phyloP scores from a whole-genome alignment of 306 rosid species.

The Nissolia schottii region DNA sequence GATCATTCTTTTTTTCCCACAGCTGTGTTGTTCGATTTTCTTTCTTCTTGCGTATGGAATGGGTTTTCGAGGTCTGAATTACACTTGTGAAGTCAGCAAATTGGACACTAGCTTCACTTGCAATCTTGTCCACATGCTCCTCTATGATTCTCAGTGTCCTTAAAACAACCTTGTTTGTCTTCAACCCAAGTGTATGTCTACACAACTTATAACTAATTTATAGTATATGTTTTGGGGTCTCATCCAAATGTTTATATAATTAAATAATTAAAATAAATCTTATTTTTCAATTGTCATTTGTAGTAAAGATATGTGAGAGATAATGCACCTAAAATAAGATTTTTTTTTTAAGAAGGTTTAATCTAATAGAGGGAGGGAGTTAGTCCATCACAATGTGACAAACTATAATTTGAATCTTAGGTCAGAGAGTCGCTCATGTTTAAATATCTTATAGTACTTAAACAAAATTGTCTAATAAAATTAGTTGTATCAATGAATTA shows the following conservation, averaged over 20 bases:
- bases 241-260: too few relatives aligned
- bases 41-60: constrained; percentile 20
- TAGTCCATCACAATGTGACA: too few relatives aligned
- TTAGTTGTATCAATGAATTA: background rate
- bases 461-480: background rate
- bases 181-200: background rate
- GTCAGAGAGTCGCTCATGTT: too few relatives aligned
- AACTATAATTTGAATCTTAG: too few relatives aligned
- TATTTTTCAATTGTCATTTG: too few relatives aligned
- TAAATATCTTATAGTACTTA: too few relatives aligned
- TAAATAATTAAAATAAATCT: too few relatives aligned
- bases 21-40: constrained; percentile 16
- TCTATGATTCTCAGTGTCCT: background rate
- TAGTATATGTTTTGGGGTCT: background rate
- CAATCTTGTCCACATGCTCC: constrained; percentile 25
- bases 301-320: too few relatives aligned
- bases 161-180: background rate
- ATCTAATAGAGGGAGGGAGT: too few relatives aligned
- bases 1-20: background rate
- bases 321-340: too few relatives aligned
- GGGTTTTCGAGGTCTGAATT: constrained; percentile 6
- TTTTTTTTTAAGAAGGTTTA: too few relatives aligned
- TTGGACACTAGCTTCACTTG: constrained; percentile 5
- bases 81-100: constrained; percentile 18
- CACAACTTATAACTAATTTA: background rate